Evolutionary conservation across 1,284 basidiomycete genomes (phyloP).

Genomic region (Tilletia setariae): DNA sequence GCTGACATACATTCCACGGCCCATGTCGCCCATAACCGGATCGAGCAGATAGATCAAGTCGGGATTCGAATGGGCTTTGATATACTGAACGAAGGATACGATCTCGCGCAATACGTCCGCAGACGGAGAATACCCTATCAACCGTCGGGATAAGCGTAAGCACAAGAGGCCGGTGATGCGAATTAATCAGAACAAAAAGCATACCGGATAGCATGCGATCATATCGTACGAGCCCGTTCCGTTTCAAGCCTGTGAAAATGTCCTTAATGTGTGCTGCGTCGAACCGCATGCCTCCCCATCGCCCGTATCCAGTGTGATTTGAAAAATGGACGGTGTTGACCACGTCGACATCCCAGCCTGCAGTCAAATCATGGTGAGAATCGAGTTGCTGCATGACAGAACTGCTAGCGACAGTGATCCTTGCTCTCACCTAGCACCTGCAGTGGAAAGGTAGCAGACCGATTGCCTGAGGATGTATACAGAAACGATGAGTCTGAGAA

Average conservation of each 20-base stretch:
- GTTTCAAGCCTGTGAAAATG: constrained; percentile 49
- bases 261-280: constrained; percentile 54
- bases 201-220: constrained; percentile 40
- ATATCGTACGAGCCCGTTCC: constrained; percentile 44
- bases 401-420: neutral
- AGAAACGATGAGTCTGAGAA: neutral
- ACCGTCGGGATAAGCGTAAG: no score
- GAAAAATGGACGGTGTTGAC: constrained; percentile 86
- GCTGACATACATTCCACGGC: constrained; percentile 71
- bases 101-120: neutral
- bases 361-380: neutral
- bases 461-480: constrained; percentile 61
- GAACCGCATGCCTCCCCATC: constrained; percentile 56
- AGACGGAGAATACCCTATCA: neutral
- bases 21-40: constrained; percentile 62
- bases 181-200: neutral
- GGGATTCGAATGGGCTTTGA: constrained; percentile 54
- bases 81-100: constrained; percentile 2
- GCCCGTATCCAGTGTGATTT: constrained; percentile 78
- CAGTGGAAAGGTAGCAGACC: constrained; percentile 86
- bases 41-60: constrained; percentile 79
- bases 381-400: neutral
- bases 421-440: constrained; percentile 68
- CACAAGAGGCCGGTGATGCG: no score
- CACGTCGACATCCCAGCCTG: constrained; percentile 86